Percentiles rank a stretch among this genome's conserved stretches.
These are phyloP conservation scores for Coemansia sp. DNA, from an alignment of 192 early-diverging fungal species.

Conservation along the genomic window DNA sequence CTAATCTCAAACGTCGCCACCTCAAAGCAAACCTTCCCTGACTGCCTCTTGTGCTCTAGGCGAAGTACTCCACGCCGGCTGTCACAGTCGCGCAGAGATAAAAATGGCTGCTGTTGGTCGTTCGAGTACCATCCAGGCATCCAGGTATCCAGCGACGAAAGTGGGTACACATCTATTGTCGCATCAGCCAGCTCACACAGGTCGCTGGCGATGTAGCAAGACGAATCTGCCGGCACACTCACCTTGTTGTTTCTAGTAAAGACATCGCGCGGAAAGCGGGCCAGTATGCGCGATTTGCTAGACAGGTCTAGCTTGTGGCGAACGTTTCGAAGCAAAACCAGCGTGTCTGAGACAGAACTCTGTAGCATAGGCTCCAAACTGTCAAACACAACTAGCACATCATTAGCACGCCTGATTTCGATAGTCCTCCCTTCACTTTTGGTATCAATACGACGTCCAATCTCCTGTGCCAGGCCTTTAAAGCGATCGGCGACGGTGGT, in stretches of 20 bases:
- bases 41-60: slow-evolving; percentile 46
- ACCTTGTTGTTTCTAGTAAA: neutral
- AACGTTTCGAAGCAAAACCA: slow-evolving; percentile 33
- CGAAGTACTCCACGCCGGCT: slow-evolving; percentile 30
- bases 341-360: slow-evolving; percentile 25
- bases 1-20: slow-evolving; percentile 39
- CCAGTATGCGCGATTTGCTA: slow-evolving; percentile 28
- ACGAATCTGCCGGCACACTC: neutral
- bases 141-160: slow-evolving; percentile 39
- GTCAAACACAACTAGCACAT: slow-evolving; percentile 26
- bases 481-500: neutral
- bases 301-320: slow-evolving; percentile 11
- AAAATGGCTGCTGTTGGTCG: slow-evolving; percentile 25
- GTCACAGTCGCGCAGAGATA: slow-evolving; percentile 35
- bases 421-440: neutral
- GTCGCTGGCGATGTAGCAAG: slow-evolving; percentile 1
- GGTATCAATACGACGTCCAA: neutral
- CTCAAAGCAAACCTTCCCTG: slow-evolving; percentile 49
- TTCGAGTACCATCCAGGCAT: slow-evolving; percentile 59
- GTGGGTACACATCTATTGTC: slow-evolving; percentile 35
- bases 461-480: neutral
- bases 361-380: slow-evolving; percentile 39
- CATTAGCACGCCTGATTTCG: neutral
- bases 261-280: slow-evolving; percentile 40
- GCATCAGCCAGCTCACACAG: slow-evolving; percentile 41